phyloP scores from a whole-genome alignment of 345 rosid species.

The Eucalyptus marginata region DNA sequence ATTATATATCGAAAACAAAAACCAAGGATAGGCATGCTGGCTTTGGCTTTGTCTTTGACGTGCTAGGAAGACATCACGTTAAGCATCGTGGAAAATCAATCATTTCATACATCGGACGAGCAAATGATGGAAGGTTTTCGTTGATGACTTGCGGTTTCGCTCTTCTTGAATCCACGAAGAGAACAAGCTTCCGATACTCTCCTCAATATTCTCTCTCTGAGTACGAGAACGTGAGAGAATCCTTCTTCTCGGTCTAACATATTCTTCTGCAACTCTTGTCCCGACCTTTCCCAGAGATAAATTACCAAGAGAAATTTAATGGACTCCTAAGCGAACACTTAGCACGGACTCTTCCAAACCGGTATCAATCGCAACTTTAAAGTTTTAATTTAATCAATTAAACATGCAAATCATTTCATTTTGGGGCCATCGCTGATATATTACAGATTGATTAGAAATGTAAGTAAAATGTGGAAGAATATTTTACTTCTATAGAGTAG shows the following conservation, averaged over 20 bases:
- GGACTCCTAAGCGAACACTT: not conserved
- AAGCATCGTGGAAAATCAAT: not conserved
- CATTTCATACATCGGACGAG: not conserved
- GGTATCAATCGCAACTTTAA: rapidly evolving
- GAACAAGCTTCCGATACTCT: not conserved
- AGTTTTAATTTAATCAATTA: not conserved
- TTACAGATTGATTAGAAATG: not conserved
- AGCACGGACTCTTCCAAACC: rapidly evolving
- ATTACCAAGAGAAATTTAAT: not conserved
- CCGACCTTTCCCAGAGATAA: not conserved
- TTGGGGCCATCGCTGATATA: rapidly evolving
- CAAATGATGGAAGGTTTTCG: not conserved
- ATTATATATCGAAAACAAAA: not conserved
- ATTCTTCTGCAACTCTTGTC: not conserved
- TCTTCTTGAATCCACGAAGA: not conserved
- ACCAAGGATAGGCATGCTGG: not conserved
- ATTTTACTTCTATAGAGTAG: not conserved
- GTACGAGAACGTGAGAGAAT: not conserved
- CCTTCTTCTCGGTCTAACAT: not conserved
- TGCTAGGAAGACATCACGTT: not conserved
- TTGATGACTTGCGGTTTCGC: not conserved
- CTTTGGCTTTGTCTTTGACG: not conserved
- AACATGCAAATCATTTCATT: not conserved
- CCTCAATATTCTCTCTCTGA: not conserved
- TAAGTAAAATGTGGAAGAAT: not conserved